Base-by-base conservation (phyloP, 805 yeast species). In the Priceomyces fermenticarens region DNA sequence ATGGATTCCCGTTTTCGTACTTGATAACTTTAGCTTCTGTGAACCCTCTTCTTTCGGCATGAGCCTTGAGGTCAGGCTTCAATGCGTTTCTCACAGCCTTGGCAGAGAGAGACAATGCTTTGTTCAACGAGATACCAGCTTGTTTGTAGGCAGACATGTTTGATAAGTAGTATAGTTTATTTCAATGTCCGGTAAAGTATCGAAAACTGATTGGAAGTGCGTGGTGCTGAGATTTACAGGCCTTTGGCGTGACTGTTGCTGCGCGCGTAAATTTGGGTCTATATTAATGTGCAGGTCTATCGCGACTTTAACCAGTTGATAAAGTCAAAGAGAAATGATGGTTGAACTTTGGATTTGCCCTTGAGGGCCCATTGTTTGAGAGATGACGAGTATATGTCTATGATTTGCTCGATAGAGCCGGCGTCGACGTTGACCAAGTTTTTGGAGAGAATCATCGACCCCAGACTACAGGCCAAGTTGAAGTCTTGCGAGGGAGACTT, bases 41-140 rank as follows among this genome's bases (percentile, higher is more conserved):
- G 58, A 67, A 51, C 53, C 83, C 83, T 75, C 95, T 86, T 65
- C 75, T 78, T 58, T 80, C 78, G 52, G 84, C 85, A 46, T 73
- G 77, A 49, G 79, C 85, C 65, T 85, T 86, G 62, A 80, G 66
- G 59, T 90, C 96, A 50, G 89, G 81, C 76, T 91, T 91, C 64
- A 91, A 80, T 39, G 97, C 83, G 57, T 77, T 74, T 75, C 97
- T 88, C 55, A 88, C 80, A 48, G 95, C 79, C 65, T 81, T 81
- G 60, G 97, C 96, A 60, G 97, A 87, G 61, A 91, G 77, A 53
- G 96, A 80, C 67, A 90, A 77, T 71, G 91, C 91, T 67, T 83
- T 86, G 85, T 87, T 88, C 75, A 85, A 81, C 52, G 73, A 61
- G 43, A 70, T 69, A 45, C 75, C 75, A 40, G 75, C 75, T 70